Conservation (phyloP, 306 rosid species). For the Hippophae gyantsensis region DNA sequence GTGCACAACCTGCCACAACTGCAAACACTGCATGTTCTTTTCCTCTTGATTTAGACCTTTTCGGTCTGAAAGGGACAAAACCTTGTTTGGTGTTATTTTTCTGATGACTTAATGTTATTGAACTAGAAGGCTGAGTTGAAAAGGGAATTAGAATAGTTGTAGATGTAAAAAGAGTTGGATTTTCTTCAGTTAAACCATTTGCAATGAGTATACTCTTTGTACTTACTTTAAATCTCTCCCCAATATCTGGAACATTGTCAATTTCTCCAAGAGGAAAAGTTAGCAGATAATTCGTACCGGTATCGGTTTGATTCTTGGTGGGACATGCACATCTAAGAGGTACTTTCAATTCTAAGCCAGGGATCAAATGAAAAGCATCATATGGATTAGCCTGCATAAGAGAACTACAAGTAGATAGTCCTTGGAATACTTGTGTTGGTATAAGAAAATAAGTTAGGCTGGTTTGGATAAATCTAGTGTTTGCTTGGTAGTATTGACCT, state of each 20-base stretch:
- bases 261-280: slow-evolving; percentile 34
- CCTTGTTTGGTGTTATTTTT: slow-evolving; percentile 3
- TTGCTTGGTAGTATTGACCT: slow-evolving; percentile 36
- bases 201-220: slow-evolving; percentile 29
- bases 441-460: slow-evolving; percentile 18
- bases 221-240: slow-evolving; percentile 33
- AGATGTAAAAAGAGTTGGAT: slow-evolving; percentile 16
- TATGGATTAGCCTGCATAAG: slow-evolving; percentile 35
- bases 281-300: slow-evolving; percentile 38
- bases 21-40: slow-evolving; percentile 16
- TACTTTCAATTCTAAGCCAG: slow-evolving; percentile 37
- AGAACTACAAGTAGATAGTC: slow-evolving; percentile 48
- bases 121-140: slow-evolving; percentile 33
- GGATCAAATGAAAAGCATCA: slow-evolving; percentile 15
- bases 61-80: slow-evolving; percentile 8
- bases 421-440: slow-evolving; percentile 38
- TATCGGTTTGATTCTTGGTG: slow-evolving; percentile 23
- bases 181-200: slow-evolving; percentile 33
- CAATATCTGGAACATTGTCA: slow-evolving; percentile 30
- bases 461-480: slow-evolving; percentile 17
- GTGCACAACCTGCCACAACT: slow-evolving; percentile 14
- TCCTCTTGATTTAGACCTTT: slow-evolving; percentile 10
- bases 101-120: slow-evolving; percentile 21
- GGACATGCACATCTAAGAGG: slow-evolving; percentile 76
- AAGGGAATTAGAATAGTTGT: slow-evolving; percentile 61